These are phyloP conservation scores for Colletotrichum melonis DNA, from an alignment of 2,329 filamentous ascomycete species.

Conservation along the genomic window DNA sequence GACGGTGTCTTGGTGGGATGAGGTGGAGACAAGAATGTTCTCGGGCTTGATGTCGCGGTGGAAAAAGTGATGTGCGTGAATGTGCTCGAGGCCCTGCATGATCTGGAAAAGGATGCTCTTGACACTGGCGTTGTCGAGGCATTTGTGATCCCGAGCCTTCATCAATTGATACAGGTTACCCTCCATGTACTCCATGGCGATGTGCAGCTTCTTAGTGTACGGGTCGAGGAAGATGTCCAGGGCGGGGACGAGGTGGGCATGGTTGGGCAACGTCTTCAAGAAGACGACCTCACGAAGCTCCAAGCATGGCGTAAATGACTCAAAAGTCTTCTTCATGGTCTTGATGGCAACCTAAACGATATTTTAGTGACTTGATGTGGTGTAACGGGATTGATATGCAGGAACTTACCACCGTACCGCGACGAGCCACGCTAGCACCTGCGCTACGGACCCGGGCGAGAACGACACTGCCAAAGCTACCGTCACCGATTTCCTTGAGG, in stretches of 20 bases:
- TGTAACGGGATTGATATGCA: conserved; percentile 6
- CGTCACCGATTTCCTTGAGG: conserved; percentile 97
- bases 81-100: conserved; percentile 94
- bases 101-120: conserved; percentile 99
- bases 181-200: conserved; percentile 99
- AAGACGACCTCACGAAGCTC: conserved; percentile 98
- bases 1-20: conserved; percentile 83
- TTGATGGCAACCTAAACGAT: conserved; percentile 89
- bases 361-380: conserved; percentile 6
- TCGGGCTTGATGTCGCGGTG: conserved; percentile 99
- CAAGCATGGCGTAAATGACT: conserved; percentile 88
- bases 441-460: conserved; percentile 92
- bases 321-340: conserved; percentile 99
- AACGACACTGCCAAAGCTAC: conserved; percentile 96
- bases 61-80: conserved; percentile 97
- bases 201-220: conserved; percentile 95
- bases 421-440: conserved; percentile 86
- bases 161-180: conserved; percentile 98
- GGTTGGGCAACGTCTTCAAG: conserved; percentile 85
- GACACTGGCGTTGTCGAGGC: conserved; percentile 87
- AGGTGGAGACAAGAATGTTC: conserved; percentile 97
- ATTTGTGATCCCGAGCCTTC: conserved; percentile 98
- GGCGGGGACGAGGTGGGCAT: conserved; percentile 94
- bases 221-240: conserved; percentile 98
- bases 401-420: conserved; percentile 87